Base-by-base conservation (phyloP, 164 flowering plant genomes). In the Dillenia turbinata region DNA sequence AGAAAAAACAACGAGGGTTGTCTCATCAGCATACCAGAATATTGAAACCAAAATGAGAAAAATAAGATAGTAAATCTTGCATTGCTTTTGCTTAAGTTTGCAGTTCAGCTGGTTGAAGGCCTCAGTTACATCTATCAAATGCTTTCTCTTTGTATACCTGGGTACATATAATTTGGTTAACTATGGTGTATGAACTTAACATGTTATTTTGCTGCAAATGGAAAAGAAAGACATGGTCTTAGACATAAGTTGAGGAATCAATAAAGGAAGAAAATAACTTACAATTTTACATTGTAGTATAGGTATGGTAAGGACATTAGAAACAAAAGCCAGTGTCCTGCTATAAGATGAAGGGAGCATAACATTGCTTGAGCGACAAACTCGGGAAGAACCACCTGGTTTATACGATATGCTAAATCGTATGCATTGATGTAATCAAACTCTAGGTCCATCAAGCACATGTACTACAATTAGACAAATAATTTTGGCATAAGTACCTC, bases 381-480 rank as follows among this genome's bases (percentile, higher is more conserved):
- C 77, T 94, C 99, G 0, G 99, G 99, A 65, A 91, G 16, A 48
- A 91, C 64, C 47, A 85, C 87, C 52, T 59, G 70, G 77, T 94
- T 94, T 69, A 94, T 87, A 59, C 90, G 81, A 17, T 78, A 66
- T 48, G 99, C 83, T 15, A 92, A 85, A 61, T 94, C 99, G 64
- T 89, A 94, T 11, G 99, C 96, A 61, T 94, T 94, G 69, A 89
- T 89, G 64, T 94, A 89, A 72, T 94, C 99, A 69, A 84, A 91
- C 72, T 91, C 99, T 55, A 94, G 79, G 75, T 94, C 97, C 4
- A 93, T 89, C 76, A 94, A 83, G 81, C 92, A 88, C 90, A 91
- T 88, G 11, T 91, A 89, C 99, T 94, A 96, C 81, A 89, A 33
- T 4, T 33, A 33, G 7, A 62, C 40, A 33, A 57, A 74, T 16